Evolutionary conservation across 2,329 filamentous ascomycete genomes (phyloP), one percentile per base, ranked within the genome.

Genomic region (Arthrocladium fulminans): DNA sequence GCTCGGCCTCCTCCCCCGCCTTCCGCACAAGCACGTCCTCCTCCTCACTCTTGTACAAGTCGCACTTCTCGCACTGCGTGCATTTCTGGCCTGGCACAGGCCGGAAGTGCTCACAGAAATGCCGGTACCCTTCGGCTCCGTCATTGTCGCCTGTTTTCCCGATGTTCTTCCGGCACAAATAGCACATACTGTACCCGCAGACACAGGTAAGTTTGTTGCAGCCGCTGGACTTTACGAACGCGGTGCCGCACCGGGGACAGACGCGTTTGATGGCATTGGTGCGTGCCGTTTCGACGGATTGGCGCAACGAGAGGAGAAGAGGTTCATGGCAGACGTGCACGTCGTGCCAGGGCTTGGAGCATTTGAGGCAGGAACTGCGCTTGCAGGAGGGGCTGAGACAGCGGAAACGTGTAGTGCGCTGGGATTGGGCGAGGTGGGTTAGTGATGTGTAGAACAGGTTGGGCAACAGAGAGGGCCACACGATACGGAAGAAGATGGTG

Each of bases 111-210:
- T 95, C 86, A 64, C 92, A 98, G 62, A 96, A 98, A 66, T 98
- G 92, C 32, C 81, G 76, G 65, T 98, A 97, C 0, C 90, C 89
- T 63, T 89, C 83, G 27, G 53, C 56, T 3, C 54, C 55, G 41
- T 58, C 56, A 34, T 54, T 52, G 9, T 45, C 38, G 12, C 55
- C 56, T 3, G 53, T 50, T 39, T 57, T 57, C 39, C 56, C 56
- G 32, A 59, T 59, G 48, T 59, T 59, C 57, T 83, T 83, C 34
- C 92, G 86, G 66, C 92, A 98, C 40, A 97, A 80, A 62, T 98
- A 98, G 65, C 92, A 98, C 90, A 97, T 97, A 58, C 86, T 84
- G 68, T 97, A 97, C 7, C 92, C 92, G 67, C 92, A 98, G 13
- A 88, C 82, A 63, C 92, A 97, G 4, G 88, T 90, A 34, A 98